Base-by-base conservation (phyloP, 768 basidiomycete species). In the Lyophyllum atratum region DNA sequence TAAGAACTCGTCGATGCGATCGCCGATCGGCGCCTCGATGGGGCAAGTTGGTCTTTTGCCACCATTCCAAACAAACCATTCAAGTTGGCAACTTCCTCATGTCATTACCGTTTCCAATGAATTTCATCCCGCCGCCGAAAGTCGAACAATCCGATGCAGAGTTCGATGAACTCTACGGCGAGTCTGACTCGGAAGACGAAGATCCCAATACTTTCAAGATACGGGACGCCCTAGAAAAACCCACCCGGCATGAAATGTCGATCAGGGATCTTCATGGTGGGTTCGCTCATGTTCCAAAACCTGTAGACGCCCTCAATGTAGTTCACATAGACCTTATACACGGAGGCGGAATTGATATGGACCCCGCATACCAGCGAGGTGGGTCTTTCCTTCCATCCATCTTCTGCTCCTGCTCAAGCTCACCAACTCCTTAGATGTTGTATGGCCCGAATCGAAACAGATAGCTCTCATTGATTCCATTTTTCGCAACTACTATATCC, bases 281-380 rank as follows among this genome's bases (percentile, higher is more conserved):
- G 78, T 62, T n/a, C 10, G 39, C 31, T 42, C 48, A 29, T n/a
- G 26, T 54, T 8, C 44, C 19, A 22, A n/a, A 12, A 33, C 34
- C 49, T 19, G 28, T 6, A 7, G 17, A 44, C 6, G 19, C n/a
- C n/a, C 22, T 25, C 17, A 44, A 26, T 39, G 52, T 11, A 43
- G 28, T 25, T 43, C 33, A n/a, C n/a, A n/a, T 54, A 90, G 88
- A 70, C 9, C 74, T 82, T 31, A 89, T 91, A 55, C 88, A 90
- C 66, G 80, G 87, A 33, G 87, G 88, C 4, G 71, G 70, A 0
- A 87, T 92, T 52, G 87, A 92, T 66, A 71, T 92, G 24, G 81
- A 84, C 51, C 89, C 90, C 0, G 72, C 82, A 19, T 91, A 90
- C 66, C 89, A 91, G 66, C 75, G 89, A 78, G 89, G 89, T 85